Base-by-base conservation (phyloP, 2,329 filamentous ascomycete species). In the Coleophoma eucalyptorum region DNA sequence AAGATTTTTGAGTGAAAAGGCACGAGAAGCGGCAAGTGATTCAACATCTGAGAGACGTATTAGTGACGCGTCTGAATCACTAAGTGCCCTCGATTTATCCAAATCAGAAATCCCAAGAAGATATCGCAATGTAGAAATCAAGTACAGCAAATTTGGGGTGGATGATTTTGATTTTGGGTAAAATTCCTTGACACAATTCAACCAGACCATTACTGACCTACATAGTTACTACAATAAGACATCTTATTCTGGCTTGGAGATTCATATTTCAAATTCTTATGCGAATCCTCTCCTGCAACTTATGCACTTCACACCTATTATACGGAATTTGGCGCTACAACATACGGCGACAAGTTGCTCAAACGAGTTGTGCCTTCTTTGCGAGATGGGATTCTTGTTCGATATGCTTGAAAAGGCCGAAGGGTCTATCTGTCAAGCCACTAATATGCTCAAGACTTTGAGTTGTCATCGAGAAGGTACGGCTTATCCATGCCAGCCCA, bases 111-210 rank as follows among this genome's bases (percentile, higher is more conserved):
- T 94, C 4, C 88, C 93, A 19, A 81, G 89, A 8, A 90, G 94
- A 74, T 99, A 99, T 68, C 86, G 89, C 57, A 92, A 91, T 62
- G 89, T 97, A 11, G 93, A 97, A 68, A 99, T 99, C 72, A 97
- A 97, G 67, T 99, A 97, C 74, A 97, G 93, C 76, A 95, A 91
- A 66, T 99, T 97, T 68, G 94, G 94, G 18, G 91, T 99, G n/a
- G 93, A 97, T 63, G 95, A 99, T 68, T 99, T 99, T 67, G 94
- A 99, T 68, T 99, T 99, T 70, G 87, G 88, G 84, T 90, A 72
- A 34, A 19, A 19, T 18, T 32, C 48, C 20, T 32, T 16, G 18
- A 20, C 47, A 18, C n/a, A 26, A 31, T 12, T 49, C 37, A 3
- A 26, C 20, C 35, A 55, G 46, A 51, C 10, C 6, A 26, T 26